Evolutionary conservation across 2,329 filamentous ascomycete genomes (phyloP), one percentile per base, ranked within the genome.

Genomic region (Colletotrichum tamarilloi): DNA sequence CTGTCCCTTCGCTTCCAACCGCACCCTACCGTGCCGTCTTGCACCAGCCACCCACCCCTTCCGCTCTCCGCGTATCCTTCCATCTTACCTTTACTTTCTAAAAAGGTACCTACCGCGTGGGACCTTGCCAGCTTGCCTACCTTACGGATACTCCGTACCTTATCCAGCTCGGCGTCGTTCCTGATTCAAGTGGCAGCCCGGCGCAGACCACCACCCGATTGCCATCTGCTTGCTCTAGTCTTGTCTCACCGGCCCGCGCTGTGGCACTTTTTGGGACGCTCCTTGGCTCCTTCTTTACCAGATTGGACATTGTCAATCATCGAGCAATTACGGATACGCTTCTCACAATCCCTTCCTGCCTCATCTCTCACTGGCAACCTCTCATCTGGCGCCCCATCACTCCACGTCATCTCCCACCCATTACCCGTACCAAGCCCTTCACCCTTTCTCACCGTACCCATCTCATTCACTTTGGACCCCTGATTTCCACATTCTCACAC

Each of bases 191-290:
- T 35, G 26, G 26, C 68, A 72, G 46, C 46, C 56, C 55, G 59
- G 38, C 52, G 22, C 58, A 68, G 38, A 49, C 53, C 46, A 59
- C 57, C 53, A 67, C 42, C 58, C 32, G 56, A 35, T 49, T 68
- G 56, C 68, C 59, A 28, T 55, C 52, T 55, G 52, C 52, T 55
- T 53, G 59, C 49, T 38, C 56, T 62, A 62, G 71, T 35, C 62
- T 52, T 74, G 72, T 74, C 72, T 72, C 68, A 74, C 67, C 26
- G 67, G 57, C 46, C 60, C 67, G 26, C 67, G 66, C 58, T 53
- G 65, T 62, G 53, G 49, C 59, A 66, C 62, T 64, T 35, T 53
- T 55, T n/a, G 26, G 32, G 57, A 59, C 70, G 52, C 66, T 60
- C 26, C 32, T 42, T 42, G 35, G 35, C 35, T 42, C 35, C 35